phyloP scores from a whole-genome alignment of 2,329 filamentous ascomycete genomes.

The Colletotrichum lupini region DNA sequence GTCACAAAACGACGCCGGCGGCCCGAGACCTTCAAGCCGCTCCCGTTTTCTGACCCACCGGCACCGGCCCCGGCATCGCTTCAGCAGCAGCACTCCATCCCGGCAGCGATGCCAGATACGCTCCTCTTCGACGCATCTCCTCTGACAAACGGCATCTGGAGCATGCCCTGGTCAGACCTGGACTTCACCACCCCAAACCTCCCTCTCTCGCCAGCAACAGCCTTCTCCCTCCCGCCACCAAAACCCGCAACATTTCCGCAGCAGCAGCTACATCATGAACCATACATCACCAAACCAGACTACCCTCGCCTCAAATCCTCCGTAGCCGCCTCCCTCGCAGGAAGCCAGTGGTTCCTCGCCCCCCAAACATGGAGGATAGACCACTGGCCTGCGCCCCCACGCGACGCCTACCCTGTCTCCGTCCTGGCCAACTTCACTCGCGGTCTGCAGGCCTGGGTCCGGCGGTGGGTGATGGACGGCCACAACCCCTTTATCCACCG shows the following conservation, averaged over 20 bases:
- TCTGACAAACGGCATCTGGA: background rate
- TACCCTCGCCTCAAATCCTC: background rate
- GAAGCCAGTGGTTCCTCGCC: conserved; percentile 37
- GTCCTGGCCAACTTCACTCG: conserved; percentile 41
- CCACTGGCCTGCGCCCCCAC: conserved; percentile 12
- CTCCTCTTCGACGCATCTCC: background rate
- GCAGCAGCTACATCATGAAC: background rate
- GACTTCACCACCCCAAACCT: background rate
- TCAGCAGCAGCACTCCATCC: background rate
- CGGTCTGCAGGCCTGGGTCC: conserved; percentile 39
- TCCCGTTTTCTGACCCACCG: background rate
- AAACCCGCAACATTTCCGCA: background rate
- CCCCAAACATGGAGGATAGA: conserved; percentile 36
- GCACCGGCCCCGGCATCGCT: background rate
- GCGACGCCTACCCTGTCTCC: conserved; percentile 17
- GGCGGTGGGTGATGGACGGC: conserved; percentile 38
- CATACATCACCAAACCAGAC: background rate
- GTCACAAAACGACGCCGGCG: conserved; percentile 9
- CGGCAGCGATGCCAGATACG: background rate
- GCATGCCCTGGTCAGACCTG: conserved; percentile 5
- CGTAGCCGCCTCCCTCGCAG: background rate
- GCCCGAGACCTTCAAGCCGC: background rate
- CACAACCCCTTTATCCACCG: conserved; percentile 43
- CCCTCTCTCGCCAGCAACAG: background rate
- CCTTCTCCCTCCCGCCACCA: background rate